Evolutionary conservation across 2,329 filamentous ascomycete species (phyloP).

Genomic region (Microdochium bolleyi): DNA sequence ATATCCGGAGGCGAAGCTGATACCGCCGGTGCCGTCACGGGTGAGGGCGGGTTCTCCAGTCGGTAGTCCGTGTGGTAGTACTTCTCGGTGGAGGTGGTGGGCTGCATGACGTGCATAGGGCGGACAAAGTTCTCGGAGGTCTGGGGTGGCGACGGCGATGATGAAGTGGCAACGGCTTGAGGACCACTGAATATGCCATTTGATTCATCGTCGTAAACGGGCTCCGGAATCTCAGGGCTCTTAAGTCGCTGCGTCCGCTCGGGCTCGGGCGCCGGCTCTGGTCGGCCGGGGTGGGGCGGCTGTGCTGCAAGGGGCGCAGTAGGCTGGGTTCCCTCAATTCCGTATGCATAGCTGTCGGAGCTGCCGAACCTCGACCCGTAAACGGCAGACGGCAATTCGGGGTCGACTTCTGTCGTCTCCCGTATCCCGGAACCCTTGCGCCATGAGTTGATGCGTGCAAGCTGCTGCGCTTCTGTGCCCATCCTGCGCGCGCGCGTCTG

Average conservation of each 20-base stretch:
- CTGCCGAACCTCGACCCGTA: background rate
- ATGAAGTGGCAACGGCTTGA: conserved; percentile 11
- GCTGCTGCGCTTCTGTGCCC: background rate
- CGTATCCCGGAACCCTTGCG: conserved; percentile 14
- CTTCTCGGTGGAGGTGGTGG: conserved; percentile 20
- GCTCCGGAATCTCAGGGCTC: conserved; percentile 24
- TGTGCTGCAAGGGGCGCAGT: background rate
- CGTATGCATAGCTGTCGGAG: conserved; percentile 7
- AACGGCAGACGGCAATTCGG: conserved; percentile 16
- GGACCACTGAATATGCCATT: conserved; percentile 9
- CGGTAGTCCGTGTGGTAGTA: conserved; percentile 22
- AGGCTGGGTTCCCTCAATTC: conserved; percentile 3
- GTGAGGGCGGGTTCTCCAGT: conserved; percentile 21
- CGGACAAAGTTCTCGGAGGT: conserved; percentile 18
- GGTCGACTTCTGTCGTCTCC: conserved; percentile 17
- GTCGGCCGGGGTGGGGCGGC: conserved; percentile 1
- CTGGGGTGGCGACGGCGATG: conserved; percentile 19
- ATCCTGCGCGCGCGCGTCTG: background rate
- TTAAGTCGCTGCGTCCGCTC: conserved; percentile 17
- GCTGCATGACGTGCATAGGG: conserved; percentile 22
- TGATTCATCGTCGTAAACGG: conserved; percentile 19
- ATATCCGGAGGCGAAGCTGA: background rate
- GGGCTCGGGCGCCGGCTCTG: conserved; percentile 12
- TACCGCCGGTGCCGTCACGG: conserved; percentile 4
- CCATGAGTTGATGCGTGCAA: conserved; percentile 4